phyloP scores from a whole-genome alignment of 805 yeast species.

The Saccharomycopsis synnaedendra region DNA sequence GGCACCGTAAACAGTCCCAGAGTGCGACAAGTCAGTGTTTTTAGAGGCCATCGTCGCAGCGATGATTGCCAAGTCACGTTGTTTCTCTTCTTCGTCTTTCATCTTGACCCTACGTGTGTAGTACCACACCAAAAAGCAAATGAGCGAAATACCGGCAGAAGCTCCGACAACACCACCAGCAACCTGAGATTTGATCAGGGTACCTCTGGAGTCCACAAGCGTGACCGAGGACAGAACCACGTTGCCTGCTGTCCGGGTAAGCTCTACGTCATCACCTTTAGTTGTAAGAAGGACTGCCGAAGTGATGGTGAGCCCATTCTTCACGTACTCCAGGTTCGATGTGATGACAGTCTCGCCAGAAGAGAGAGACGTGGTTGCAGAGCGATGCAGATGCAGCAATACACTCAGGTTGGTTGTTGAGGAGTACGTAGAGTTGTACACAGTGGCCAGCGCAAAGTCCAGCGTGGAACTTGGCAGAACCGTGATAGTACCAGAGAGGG shows the following conservation, averaged over 20 bases:
- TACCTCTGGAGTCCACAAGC: slow-evolving; percentile 6
- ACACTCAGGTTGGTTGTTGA: slow-evolving; percentile 15
- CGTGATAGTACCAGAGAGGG: slow-evolving; percentile 1
- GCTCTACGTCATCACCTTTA: slow-evolving; percentile 9
- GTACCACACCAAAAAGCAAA: slow-evolving; percentile 15
- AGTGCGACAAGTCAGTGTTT: slow-evolving; percentile 3
- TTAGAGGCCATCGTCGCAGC: slow-evolving; percentile 16
- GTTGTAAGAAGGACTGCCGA: slow-evolving; percentile 11
- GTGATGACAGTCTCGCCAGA: slow-evolving; percentile 9
- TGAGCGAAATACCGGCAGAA: slow-evolving; percentile 14
- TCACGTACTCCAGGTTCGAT: slow-evolving; percentile 11
- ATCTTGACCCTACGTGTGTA: slow-evolving; percentile 15
- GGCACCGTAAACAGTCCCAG: slow-evolving; percentile 10
- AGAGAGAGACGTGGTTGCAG: slow-evolving; percentile 7
- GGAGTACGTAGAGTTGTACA: slow-evolving; percentile 9
- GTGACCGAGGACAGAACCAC: slow-evolving; percentile 15
- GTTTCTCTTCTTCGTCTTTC: slow-evolving; percentile 17
- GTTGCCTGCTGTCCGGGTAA: slow-evolving; percentile 11
- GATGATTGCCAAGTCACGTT: slow-evolving; percentile 16
- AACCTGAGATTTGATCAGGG: slow-evolving; percentile 7
- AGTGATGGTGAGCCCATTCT: slow-evolving; percentile 14
- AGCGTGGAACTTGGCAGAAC: slow-evolving; percentile 8
- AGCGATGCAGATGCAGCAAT: slow-evolving; percentile 5
- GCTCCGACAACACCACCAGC: slow-evolving; percentile 18
- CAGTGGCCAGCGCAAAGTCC: not conserved